Percentiles rank a stretch among this genome's conserved stretches.
Conservation (phyloP, 768 basidiomycete genomes). For the Suillus lakei region DNA sequence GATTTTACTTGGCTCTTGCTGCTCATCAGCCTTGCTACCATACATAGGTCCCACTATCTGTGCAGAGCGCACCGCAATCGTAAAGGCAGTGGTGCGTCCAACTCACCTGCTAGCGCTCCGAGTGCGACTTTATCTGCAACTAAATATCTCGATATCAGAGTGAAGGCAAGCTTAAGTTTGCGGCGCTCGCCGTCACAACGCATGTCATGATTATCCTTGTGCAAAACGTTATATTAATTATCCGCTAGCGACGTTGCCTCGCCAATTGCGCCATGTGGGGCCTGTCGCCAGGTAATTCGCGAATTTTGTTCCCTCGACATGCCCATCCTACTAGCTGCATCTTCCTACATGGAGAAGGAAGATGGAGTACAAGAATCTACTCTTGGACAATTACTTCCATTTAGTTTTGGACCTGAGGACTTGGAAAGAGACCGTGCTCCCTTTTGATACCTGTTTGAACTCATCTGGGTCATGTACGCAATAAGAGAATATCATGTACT, state of each 20-base stretch:
- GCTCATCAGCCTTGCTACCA: not conserved
- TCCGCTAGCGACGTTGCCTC: constrained; percentile 64
- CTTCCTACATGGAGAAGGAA: constrained; percentile 53
- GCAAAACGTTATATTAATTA: not conserved
- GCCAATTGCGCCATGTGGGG: constrained; percentile 85
- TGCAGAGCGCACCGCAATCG: constrained; percentile 92
- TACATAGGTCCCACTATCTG: constrained; percentile 84
- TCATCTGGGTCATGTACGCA: not conserved
- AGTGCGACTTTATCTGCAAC: not conserved
- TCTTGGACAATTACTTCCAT: constrained; percentile 74
- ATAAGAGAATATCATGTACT: not conserved
- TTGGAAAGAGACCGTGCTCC: constrained; percentile 42
- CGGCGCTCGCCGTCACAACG: constrained; percentile 83
- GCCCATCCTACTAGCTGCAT: constrained; percentile 74
- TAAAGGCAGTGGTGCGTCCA: constrained; percentile 85
- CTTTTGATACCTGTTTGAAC: not conserved
- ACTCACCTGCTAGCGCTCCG: not conserved
- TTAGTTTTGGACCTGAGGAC: constrained; percentile 91
- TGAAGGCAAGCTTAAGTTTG: constrained; percentile 72
- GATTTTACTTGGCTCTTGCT: not conserved
- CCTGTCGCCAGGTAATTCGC: constrained; percentile 89
- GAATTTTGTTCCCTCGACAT: constrained; percentile 82
- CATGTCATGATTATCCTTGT: constrained; percentile 39
- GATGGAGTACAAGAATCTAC: constrained; percentile 64
- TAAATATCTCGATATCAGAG: constrained; percentile 53